A percentile compares a stretch with the other conserved stretches of the same genome.
phyloP scores from a whole-genome alignment of 306 rosid species.

The Lathyrus aphaca region DNA sequence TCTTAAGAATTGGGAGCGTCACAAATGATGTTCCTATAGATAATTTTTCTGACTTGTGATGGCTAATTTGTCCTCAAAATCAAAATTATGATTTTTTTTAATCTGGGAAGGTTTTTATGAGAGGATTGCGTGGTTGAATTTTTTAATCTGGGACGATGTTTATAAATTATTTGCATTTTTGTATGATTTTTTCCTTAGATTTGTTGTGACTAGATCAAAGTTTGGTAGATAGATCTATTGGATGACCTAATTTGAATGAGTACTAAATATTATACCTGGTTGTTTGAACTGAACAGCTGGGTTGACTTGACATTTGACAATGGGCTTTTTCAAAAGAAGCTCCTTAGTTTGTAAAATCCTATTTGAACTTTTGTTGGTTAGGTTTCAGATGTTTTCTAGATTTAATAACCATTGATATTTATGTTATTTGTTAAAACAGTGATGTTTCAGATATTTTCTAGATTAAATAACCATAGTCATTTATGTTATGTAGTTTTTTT shows the following conservation, averaged over 20 bases:
- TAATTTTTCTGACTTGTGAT: neutral
- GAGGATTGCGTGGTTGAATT: neutral
- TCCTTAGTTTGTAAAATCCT: constrained; percentile 23
- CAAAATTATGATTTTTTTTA: neutral
- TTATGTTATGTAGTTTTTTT: constrained; percentile 4
- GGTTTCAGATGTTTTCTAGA: constrained; percentile 32
- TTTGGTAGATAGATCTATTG: constrained; percentile 8
- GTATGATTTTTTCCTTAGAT: constrained; percentile 1
- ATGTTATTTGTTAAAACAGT: constrained; percentile 14
- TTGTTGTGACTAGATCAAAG: constrained; percentile 36
- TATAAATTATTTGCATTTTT: constrained; percentile 8
- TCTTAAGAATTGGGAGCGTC: too few relatives aligned
- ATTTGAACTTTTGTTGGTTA: constrained; percentile 18
- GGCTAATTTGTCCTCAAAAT: neutral
- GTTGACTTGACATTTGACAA: constrained; percentile 34
- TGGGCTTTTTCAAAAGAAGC: constrained; percentile 13
- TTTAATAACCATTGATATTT: constrained; percentile 4
- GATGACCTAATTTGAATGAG: constrained; percentile 19
- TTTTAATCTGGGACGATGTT: neutral
- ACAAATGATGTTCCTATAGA: constrained; percentile 25
- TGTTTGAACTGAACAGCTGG: constrained; percentile 18
- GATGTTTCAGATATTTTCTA: constrained; percentile 33
- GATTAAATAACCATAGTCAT: neutral
- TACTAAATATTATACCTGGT: neutral
- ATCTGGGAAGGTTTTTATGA: neutral